phyloP scores from a whole-genome alignment of 176 grass and related monocot genomes.

The Chloris gayana region DNA sequence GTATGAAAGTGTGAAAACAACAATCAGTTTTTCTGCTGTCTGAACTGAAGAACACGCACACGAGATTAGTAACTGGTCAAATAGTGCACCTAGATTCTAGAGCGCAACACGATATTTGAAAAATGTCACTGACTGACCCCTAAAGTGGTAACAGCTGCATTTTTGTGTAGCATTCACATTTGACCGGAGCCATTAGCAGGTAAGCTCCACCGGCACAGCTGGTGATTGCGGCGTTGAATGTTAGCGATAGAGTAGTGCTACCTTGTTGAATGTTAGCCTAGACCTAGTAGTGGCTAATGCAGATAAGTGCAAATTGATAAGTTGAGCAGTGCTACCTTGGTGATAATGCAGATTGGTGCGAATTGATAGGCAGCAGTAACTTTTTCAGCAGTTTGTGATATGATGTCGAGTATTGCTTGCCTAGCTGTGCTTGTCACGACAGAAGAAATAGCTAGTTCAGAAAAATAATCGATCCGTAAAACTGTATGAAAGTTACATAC shows the following conservation, averaged over 20 bases:
- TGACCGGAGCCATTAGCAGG: conserved; percentile 30
- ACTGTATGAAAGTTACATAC: too few species aligned
- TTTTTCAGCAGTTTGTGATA: too few species aligned
- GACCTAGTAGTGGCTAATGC: not conserved
- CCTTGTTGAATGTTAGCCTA: too few species aligned
- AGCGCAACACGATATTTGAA: conserved; percentile 4
- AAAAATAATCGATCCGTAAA: too few species aligned
- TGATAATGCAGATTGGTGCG: not conserved
- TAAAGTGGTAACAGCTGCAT: conserved; percentile 29
- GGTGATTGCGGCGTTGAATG: not conserved
- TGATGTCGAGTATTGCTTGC: too few species aligned
- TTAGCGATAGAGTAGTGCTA: not conserved
- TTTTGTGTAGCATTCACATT: conserved; percentile 32
- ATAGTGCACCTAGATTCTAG: not conserved
- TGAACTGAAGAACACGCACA: conserved; percentile 31
- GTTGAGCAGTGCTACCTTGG: not conserved
- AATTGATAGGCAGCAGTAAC: not conserved
- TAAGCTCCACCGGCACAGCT: conserved; percentile 10
- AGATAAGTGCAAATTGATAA: conserved; percentile 5
- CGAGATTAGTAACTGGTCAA: conserved; percentile 18
- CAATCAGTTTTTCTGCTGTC: conserved; percentile 3
- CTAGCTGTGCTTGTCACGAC: too few species aligned
- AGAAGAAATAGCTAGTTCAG: too few species aligned
- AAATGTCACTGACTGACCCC: conserved; percentile 36
- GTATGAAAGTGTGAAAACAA: conserved; percentile 21